Base-by-base conservation (phyloP, 1,284 basidiomycete species). In the Ceratobasidium sp. region DNA sequence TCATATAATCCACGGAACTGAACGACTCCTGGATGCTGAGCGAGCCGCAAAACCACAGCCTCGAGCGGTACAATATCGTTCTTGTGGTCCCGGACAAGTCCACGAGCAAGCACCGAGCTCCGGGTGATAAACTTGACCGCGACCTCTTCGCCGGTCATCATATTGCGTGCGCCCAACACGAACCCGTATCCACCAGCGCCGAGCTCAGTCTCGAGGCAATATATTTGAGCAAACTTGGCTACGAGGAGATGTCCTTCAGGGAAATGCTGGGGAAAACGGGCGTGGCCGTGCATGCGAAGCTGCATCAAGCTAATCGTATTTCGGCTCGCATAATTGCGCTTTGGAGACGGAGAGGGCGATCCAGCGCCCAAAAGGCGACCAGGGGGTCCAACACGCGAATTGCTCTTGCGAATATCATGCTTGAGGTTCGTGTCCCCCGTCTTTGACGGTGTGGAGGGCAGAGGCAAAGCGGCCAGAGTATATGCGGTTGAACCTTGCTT, bases 91-190 rank as follows among this genome's bases (percentile, higher is more conserved):
- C 89, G 84, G 82, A 90, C 88, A 92, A 93, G 94, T 29, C 91
- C 90, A 79, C 92, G 88, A 16, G 89, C 88, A 0, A 92, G 92
- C 3, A 96, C 89, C 81, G 92, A 93, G 74, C 88, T 86, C 82
- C 94, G 95, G 84, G 91, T 89, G 81, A 98, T 95, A 81, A 97
- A 97, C 83, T 98, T 97, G 82, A 97, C 92, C 0, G 95, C 95
- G 53, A 96, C 94, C 81, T 94, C 92, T 76, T 84, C 81, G 1
- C 84, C 84, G 59, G 85, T 84, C 27, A 78, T 78, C 34, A 87
- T 88, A 79, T 91, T 86, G 37, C 84, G 81, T 5, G 92, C 93
- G 4, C 90, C 90, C 86, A 94, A 90, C 31, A 98, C 95, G 81
- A 98, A 97, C 7, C 95, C 95, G 80, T 95, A 98, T 16, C 95